A percentile compares a stretch with the other conserved stretches of the same genome.
phyloP scores from a whole-genome alignment of 2,329 filamentous ascomycete species.

The Trichoderma cornu-damae region DNA sequence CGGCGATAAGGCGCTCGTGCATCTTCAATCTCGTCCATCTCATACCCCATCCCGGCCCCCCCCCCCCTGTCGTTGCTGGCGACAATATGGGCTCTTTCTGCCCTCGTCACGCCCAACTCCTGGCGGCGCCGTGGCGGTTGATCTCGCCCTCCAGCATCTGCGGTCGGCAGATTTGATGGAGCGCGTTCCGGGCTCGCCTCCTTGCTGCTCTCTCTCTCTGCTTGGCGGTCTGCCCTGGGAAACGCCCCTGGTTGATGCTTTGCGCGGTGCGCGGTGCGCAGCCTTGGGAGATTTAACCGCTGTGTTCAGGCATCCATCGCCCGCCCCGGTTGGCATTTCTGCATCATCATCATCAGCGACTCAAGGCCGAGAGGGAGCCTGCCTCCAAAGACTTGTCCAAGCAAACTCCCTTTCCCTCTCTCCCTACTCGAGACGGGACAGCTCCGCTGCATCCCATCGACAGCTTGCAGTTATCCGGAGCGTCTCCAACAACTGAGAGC shows the following conservation, averaged over 20 bases:
- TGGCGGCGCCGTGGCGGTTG: background rate
- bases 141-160: background rate
- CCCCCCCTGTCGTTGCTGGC: constrained; percentile 6
- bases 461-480: background rate
- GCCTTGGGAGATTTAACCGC: constrained; percentile 3
- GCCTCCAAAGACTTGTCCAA: background rate
- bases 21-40: constrained; percentile 17
- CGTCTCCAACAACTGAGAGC: background rate
- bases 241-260: constrained; percentile 3
- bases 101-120: too few relatives aligned
- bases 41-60: constrained; percentile 9
- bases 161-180: constrained; percentile 1
- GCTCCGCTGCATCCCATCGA: background rate
- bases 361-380: background rate
- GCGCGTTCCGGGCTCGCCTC: background rate
- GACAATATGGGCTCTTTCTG: too few relatives aligned
- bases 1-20: constrained; percentile 19
- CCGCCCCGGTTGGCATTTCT: background rate
- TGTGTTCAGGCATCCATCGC: background rate
- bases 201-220: background rate
- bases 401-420: background rate
- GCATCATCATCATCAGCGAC: background rate
- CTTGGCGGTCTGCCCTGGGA: background rate
- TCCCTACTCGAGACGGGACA: background rate
- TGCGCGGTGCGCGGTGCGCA: too few relatives aligned